Evolutionary conservation across 768 basidiomycete genomes (phyloP).

Genomic region (Phanerochaete carnosa): DNA sequence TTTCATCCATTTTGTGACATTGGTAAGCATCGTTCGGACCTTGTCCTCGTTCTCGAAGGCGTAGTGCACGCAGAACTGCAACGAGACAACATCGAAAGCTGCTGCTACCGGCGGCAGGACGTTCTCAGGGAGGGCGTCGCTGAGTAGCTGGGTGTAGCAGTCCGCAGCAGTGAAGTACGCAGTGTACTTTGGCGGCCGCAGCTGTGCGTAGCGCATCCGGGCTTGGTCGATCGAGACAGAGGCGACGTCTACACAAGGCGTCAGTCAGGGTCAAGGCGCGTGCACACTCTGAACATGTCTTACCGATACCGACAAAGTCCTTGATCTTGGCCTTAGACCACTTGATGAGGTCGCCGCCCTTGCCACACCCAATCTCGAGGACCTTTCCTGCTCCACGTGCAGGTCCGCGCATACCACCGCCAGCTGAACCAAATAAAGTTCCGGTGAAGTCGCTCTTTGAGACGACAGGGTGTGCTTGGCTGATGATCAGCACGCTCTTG

Average conservation of each 20-base stretch:
- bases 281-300: slow-evolving; percentile 21
- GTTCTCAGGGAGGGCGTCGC: slow-evolving; percentile 61
- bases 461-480: slow-evolving; percentile 76
- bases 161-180: slow-evolving; percentile 86
- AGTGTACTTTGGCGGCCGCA: slow-evolving; percentile 57
- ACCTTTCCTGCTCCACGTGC: slow-evolving; percentile 60
- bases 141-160: slow-evolving; percentile 77
- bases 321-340: slow-evolving; percentile 85
- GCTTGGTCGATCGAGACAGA: slow-evolving; percentile 87
- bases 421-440: slow-evolving; percentile 14
- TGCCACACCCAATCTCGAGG: slow-evolving; percentile 97
- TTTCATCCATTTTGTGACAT: slow-evolving; percentile 77
- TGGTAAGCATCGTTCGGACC: slow-evolving; percentile 87
- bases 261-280: not conserved
- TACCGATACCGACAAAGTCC: slow-evolving; percentile 82
- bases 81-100: slow-evolving; percentile 91
- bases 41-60: slow-evolving; percentile 92
- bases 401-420: slow-evolving; percentile 15
- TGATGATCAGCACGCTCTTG: slow-evolving; percentile 93
- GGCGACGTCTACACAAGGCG: slow-evolving; percentile 71
- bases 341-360: slow-evolving; percentile 95
- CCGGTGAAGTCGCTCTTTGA: slow-evolving; percentile 30
- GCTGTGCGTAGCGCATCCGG: slow-evolving; percentile 58
- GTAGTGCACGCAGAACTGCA: slow-evolving; percentile 99
- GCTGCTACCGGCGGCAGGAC: slow-evolving; percentile 39